A percentile compares a stretch with the other conserved stretches of the same genome.
Conservation (phyloP, 768 basidiomycete species). For the Chalciporus sphaerocephalus region DNA sequence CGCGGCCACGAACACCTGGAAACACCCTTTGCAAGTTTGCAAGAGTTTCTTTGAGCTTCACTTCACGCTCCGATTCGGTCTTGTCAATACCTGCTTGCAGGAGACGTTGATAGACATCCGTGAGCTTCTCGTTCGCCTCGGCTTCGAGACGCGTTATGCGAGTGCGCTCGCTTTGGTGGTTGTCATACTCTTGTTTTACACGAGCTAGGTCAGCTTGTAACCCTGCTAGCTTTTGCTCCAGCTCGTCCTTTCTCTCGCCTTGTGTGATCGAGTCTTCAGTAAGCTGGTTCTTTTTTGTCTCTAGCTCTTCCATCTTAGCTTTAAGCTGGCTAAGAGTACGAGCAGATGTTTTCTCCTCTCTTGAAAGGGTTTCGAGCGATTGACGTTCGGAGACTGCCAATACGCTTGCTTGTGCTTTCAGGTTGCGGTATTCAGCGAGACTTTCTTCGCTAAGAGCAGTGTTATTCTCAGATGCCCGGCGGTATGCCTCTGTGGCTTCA, state of each 20-base stretch:
- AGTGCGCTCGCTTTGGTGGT: slow-evolving; percentile 76
- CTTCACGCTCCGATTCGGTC: slow-evolving; percentile 81
- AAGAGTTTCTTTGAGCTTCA: slow-evolving; percentile 80
- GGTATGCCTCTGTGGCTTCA: slow-evolving; percentile 76
- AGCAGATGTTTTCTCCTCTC: slow-evolving; percentile 74
- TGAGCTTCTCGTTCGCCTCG: slow-evolving; percentile 89
- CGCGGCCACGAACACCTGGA: slow-evolving; percentile 84
- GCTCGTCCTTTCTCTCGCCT: slow-evolving; percentile 54
- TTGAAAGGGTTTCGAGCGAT: slow-evolving; percentile 68
- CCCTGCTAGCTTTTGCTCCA: slow-evolving; percentile 55
- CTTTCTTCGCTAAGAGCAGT: slow-evolving; percentile 78
- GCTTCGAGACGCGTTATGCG: slow-evolving; percentile 85
- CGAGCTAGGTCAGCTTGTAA: slow-evolving; percentile 59
- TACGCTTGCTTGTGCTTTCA: slow-evolving; percentile 70
- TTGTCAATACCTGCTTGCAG: slow-evolving; percentile 87
- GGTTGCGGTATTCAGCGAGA: slow-evolving; percentile 68
- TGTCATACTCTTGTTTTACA: slow-evolving; percentile 75
- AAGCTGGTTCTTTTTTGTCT: slow-evolving; percentile 54
- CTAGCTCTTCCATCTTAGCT: slow-evolving; percentile 64
- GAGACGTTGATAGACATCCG: slow-evolving; percentile 75
- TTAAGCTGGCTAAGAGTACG: slow-evolving; percentile 62
- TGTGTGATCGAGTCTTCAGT: slow-evolving; percentile 49
- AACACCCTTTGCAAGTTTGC: slow-evolving; percentile 83
- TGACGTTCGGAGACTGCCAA: slow-evolving; percentile 87
- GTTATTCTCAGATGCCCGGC: slow-evolving; percentile 67